A percentile compares a stretch with the other conserved stretches of the same genome.
These are phyloP conservation scores for Cajanus cajan DNA, from an alignment of 306 rosid genomes.

Conservation along the genomic window DNA sequence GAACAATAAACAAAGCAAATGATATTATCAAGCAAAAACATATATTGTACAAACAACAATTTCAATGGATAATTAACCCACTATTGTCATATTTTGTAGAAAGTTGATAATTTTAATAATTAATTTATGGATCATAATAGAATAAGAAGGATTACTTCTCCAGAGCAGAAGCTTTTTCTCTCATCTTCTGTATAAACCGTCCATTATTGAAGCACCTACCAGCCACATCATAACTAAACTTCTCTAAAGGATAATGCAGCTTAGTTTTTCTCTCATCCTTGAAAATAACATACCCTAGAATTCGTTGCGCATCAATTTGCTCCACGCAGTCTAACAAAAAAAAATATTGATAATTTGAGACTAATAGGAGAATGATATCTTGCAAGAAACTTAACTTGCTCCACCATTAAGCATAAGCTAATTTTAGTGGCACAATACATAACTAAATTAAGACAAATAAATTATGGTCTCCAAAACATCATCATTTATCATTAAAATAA, in stretches of 20 bases:
- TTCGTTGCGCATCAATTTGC: constrained; percentile 64
- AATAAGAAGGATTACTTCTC: constrained; percentile 45
- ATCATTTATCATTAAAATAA: too few relatives aligned
- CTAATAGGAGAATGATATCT: not conserved
- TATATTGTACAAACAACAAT: not conserved
- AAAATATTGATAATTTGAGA: not conserved
- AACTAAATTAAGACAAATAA: not conserved
- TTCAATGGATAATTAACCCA: not conserved
- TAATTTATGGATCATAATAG: not conserved
- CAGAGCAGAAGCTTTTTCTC: constrained; percentile 58
- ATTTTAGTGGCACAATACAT: not conserved
- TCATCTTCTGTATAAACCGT: constrained; percentile 66
- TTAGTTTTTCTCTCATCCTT: constrained; percentile 53
- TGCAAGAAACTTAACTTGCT: not conserved
- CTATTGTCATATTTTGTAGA: not conserved
- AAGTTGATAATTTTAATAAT: not conserved
- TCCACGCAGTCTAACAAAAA: constrained; percentile 58
- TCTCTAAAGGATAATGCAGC: constrained; percentile 61
- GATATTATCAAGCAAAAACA: not conserved
- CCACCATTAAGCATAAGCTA: not conserved
- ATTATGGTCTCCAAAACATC: not conserved
- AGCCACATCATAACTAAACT: constrained; percentile 51
- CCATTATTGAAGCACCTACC: constrained; percentile 83
- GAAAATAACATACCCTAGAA: constrained; percentile 65
- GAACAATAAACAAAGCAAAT: not conserved